Percentiles rank a stretch among this genome's conserved stretches.
Evolutionary conservation across 2,329 filamentous ascomycete species (phyloP).

Genomic region (Aspergillus fischeri): DNA sequence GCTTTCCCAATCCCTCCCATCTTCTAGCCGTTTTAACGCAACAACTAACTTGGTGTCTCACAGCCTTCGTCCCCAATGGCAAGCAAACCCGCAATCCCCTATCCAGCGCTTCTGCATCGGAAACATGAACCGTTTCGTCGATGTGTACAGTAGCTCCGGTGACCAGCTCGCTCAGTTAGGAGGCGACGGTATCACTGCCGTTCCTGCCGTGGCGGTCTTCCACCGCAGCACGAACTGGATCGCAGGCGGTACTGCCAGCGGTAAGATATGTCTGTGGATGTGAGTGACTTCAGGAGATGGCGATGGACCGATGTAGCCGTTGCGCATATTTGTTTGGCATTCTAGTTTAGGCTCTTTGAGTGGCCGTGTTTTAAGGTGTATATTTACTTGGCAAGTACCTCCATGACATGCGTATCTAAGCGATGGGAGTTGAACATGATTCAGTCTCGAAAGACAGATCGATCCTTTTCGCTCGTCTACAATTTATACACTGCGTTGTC

Average conservation of each 20-base stretch:
- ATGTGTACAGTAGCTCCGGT: constrained; percentile 77
- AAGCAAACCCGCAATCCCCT: constrained; percentile 69
- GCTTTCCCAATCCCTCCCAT: constrained; percentile 27
- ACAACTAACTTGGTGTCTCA: neutral
- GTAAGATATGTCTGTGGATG: constrained; percentile 89
- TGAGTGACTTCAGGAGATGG: constrained; percentile 36
- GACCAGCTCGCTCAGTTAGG: constrained; percentile 85
- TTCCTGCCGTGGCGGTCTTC: constrained; percentile 87
- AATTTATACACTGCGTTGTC: neutral
- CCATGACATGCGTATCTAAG: neutral
- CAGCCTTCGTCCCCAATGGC: constrained; percentile 82
- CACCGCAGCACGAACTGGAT: constrained; percentile 89
- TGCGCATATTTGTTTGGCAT: neutral
- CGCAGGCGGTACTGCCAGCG: constrained; percentile 83
- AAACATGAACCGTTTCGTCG: constrained; percentile 97
- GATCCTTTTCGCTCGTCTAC: neutral
- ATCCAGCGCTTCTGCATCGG: constrained; percentile 87
- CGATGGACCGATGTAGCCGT: neutral
- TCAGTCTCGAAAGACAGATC: neutral
- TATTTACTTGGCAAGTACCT: neutral
- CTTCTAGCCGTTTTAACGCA: neutral
- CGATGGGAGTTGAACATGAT: neutral
- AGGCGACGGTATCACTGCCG: constrained; percentile 87
- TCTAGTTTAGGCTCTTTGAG: neutral
- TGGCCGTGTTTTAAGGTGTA: neutral